Evolutionary conservation across 2,329 filamentous ascomycete species (phyloP).

Genomic region (Fusarium sp.): DNA sequence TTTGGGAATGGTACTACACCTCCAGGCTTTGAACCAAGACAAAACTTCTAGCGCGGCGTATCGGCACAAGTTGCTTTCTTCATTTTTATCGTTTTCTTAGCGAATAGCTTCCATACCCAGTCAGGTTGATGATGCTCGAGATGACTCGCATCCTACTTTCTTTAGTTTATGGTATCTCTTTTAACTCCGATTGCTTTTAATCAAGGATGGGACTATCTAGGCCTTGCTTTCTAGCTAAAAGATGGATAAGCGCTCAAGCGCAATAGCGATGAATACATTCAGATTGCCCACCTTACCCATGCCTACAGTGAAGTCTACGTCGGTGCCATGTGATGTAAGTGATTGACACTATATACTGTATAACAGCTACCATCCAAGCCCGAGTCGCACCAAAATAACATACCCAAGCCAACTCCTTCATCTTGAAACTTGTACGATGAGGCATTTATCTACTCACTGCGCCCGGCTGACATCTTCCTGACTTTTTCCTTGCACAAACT

Average conservation of each 20-base stretch:
- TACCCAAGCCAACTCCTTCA: slow-evolving; percentile 6
- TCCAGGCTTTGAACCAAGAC: slow-evolving; percentile 12
- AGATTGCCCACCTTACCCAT: neutral
- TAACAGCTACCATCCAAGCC: slow-evolving; percentile 26
- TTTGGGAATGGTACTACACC: slow-evolving; percentile 21
- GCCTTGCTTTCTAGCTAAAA: slow-evolving; percentile 13
- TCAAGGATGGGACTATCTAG: slow-evolving; percentile 1
- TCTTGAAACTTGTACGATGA: neutral
- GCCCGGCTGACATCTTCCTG: slow-evolving; percentile 37
- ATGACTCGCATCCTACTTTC: slow-evolving; percentile 24
- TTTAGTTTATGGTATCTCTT: slow-evolving; percentile 1
- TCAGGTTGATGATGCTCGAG: slow-evolving; percentile 19
- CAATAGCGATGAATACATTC: slow-evolving; percentile 10
- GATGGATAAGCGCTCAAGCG: slow-evolving; percentile 30
- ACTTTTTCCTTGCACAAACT: slow-evolving; percentile 48
- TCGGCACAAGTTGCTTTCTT: slow-evolving; percentile 18
- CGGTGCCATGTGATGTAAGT: neutral
- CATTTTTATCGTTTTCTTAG: slow-evolving; percentile 4
- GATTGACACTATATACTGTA: slow-evolving; percentile 24
- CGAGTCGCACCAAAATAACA: slow-evolving; percentile 18
- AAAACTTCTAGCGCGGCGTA: slow-evolving; percentile 38
- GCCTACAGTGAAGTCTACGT: neutral
- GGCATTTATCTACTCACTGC: slow-evolving; percentile 27
- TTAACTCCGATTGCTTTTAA: slow-evolving; percentile 1
- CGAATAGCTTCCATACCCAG: slow-evolving; percentile 14